Evolutionary conservation across 495 filamentous ascomycete genomes (phyloP), one percentile per base, ranked within the genome.

Genomic region (Hypoxylon subgilvum): DNA sequence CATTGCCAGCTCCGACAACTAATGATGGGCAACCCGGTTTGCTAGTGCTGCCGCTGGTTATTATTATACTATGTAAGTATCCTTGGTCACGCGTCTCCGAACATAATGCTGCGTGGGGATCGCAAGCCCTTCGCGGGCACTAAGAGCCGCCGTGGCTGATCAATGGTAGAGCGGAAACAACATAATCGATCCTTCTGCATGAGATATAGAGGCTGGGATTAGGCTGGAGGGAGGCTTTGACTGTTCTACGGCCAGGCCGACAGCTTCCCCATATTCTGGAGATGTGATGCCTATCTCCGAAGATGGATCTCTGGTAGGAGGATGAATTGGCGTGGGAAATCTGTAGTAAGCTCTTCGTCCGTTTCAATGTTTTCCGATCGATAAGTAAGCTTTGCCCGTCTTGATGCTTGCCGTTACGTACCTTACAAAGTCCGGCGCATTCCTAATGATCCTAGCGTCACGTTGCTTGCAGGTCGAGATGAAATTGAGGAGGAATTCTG

Each of bases 401-500:
- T 50, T n/a, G n/a, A n/a, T n/a, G n/a, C n/a, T n/a, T n/a, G 39
- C 42, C 19, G 28, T 46, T 19, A 49, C 6, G 34, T 38, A 32
- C 17, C 22, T 28, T 22, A 52, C 12, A 16, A n/a, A n/a, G n/a
- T 46, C 45, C 27, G 30, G 38, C 44, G 44, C 38, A 31, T 49
- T 54, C 39, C 48, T 14, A 57, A n/a, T 19, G 51, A 54, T 58
- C 44, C 44, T 39, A 58, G 42, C 48, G 53, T 58, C 54, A 54
- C 54, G 25, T 55, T 64, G 61, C 43, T 55, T 64, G 61, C 43
- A 64, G 49, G 43, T 45, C 25, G 13, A 8, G 36, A 39, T 50
- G 53, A 64, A 64, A 64, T 64, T 64, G 49, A 49, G 32, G 54
- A 58, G 61, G 61, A 22, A 49, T 30, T 53, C 23, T 58, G 54